These are phyloP conservation scores for Pythium brachiatum DNA, from an alignment of 352 stramenopile species.

Conservation along the genomic window DNA sequence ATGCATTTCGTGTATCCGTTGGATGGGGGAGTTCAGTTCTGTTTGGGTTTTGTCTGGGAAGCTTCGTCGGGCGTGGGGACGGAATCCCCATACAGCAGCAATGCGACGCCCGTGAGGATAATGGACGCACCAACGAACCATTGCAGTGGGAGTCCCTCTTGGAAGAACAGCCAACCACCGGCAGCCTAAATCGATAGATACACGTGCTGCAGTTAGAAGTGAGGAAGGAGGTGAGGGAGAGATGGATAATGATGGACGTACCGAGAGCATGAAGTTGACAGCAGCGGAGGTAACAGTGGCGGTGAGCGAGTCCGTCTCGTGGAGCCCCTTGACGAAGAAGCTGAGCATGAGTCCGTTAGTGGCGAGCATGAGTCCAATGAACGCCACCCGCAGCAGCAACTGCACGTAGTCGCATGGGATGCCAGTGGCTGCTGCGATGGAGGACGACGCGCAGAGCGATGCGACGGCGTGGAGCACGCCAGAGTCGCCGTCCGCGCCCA, in stretches of 20 bases:
- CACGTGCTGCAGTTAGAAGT: neutral
- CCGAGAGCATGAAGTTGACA: conserved; percentile 81
- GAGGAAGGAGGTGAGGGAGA: neutral
- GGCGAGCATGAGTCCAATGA: conserved; percentile 67
- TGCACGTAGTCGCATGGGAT: conserved; percentile 24
- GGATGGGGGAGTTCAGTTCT: conserved; percentile 15
- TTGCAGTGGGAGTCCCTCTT: conserved; percentile 60
- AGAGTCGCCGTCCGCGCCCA: conserved; percentile 40
- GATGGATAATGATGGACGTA: conserved; percentile 13
- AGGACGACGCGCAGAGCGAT: conserved; percentile 13
- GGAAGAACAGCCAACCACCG: conserved; percentile 57
- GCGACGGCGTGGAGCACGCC: conserved; percentile 22
- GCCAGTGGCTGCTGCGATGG: neutral
- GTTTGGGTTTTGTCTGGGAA: conserved; percentile 28
- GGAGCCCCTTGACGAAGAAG: conserved; percentile 78
- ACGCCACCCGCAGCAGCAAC: conserved; percentile 39
- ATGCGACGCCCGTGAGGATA: conserved; percentile 67
- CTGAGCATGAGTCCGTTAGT: conserved; percentile 76
- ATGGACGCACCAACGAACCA: conserved; percentile 77
- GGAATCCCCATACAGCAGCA: conserved; percentile 65
- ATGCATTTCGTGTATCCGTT: conserved; percentile 11
- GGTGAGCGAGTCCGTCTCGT: conserved; percentile 85
- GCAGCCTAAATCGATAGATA: conserved; percentile 32
- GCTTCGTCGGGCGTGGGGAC: neutral
- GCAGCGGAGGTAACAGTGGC: conserved; percentile 79